These are phyloP conservation scores for Candida parachauliodes DNA, from an alignment of 805 yeast species.

Conservation along the genomic window DNA sequence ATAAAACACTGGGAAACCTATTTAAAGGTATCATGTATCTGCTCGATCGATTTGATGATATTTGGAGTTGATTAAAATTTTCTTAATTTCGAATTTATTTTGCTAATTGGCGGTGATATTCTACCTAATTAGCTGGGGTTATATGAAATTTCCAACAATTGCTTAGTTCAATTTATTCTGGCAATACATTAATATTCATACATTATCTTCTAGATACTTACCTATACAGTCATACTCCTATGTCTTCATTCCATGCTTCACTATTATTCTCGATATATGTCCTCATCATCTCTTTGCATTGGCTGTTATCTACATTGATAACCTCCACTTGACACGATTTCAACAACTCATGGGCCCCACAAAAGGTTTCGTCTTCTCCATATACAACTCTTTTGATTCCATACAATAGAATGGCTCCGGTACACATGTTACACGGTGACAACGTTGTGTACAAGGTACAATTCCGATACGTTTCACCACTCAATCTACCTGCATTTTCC, in stretches of 20 bases:
- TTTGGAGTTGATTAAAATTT: too few relatives aligned
- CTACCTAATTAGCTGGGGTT: too few relatives aligned
- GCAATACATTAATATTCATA: too few relatives aligned
- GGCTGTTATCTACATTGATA: conserved; percentile 53
- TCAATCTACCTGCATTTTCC: conserved; percentile 87
- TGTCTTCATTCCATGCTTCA: conserved; percentile 79
- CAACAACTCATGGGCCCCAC: conserved; percentile 81
- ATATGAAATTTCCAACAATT: too few relatives aligned
- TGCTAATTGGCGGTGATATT: too few relatives aligned
- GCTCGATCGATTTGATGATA: too few relatives aligned
- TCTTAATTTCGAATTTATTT: too few relatives aligned
- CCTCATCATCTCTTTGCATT: conserved; percentile 70
- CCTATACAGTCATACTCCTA: too few relatives aligned
- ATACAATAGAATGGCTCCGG: conserved; percentile 88
- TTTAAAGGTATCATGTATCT: too few relatives aligned
- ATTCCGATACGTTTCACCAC: conserved; percentile 71
- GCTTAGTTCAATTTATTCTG: too few relatives aligned
- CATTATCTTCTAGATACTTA: too few relatives aligned
- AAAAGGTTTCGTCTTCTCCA: conserved; percentile 82
- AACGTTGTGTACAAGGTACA: conserved; percentile 91
- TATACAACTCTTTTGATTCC: conserved; percentile 83
- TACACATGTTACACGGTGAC: conserved; percentile 94
- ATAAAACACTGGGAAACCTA: too few relatives aligned
- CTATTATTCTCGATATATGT: conserved; percentile 76
- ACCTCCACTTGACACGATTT: conserved; percentile 66